Evolutionary conservation across 768 basidiomycete species (phyloP), one percentile per base, ranked within the genome.

Genomic region (Mycena vulgaris): DNA sequence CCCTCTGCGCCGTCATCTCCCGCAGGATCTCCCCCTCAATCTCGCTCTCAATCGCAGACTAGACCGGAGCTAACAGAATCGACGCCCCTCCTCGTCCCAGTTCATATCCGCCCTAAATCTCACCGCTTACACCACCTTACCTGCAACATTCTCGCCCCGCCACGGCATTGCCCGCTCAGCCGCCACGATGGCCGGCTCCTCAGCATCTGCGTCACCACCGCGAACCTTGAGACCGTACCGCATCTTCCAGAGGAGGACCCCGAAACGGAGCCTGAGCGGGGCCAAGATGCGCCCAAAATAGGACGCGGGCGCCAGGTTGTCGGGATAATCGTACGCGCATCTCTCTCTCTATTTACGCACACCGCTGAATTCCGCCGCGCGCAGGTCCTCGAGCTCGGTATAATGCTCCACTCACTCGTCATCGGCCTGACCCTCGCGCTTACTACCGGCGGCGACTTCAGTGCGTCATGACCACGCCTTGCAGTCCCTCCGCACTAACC

Each of bases 321-420:
- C 56, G 91, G 93, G 3, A 91, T 94, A 63, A 81, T 95, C 37
- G 93, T 94, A 69, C 63, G 89, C 80, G 28, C 42, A 58, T 63
- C 45, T 35, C 37, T 21, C 33, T 17, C 25, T 47, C 23, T 23
- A 47, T 55, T 31, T 27, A 33, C 42, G 11, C 25, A 4, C 39
- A 25, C 45, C 48, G 60, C 39, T 55, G 45, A 25, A 6, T 19
- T 7, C 45, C 19, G 8, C 2, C 45, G 33, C 3, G 14, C 33
- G 52, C 59, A 95, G 93, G 89, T 94, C 35, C 83, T 97, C 39
- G 92, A 97, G 87, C 75, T 93, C 2, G 89, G 95, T 52, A 94
- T 97, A 74, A 92, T 96, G 93, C 86, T 96, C 56, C 90, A 96
- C 76, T 92, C 94, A 3, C 77, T 95, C 52, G 88, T 95, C 35